Percentiles rank a stretch among this genome's conserved stretches.
Evolutionary conservation across 371 early-diverging fungal species (phyloP).

Genomic region (Amoeboaphelidium occidentale): DNA sequence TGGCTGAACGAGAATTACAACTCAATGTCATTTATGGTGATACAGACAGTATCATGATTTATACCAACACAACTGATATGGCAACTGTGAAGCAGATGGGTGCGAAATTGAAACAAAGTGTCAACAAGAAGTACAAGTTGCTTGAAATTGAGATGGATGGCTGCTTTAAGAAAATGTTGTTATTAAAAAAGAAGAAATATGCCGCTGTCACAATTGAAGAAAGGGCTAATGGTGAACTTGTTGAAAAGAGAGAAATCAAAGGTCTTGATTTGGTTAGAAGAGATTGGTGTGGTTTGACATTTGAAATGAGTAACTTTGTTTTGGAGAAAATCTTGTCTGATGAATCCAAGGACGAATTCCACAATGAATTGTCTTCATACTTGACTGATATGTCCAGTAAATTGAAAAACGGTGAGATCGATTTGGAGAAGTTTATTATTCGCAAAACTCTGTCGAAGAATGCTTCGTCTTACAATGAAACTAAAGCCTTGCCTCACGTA

Average conservation of each 20-base stretch:
- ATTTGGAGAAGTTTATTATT: slow-evolving; percentile 70
- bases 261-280: slow-evolving; percentile 94
- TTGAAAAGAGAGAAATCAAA: slow-evolving; percentile 63
- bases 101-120: slow-evolving; percentile 43
- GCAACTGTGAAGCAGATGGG: slow-evolving; percentile 57
- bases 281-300: slow-evolving; percentile 92
- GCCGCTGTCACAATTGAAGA: slow-evolving; percentile 61
- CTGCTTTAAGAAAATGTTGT: slow-evolving; percentile 67
- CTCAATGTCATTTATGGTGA: slow-evolving; percentile 94
- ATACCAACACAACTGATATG: slow-evolving; percentile 60
- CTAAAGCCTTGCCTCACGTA: slow-evolving; percentile 82
- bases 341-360: slow-evolving; percentile 41
- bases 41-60: slow-evolving; percentile 99
- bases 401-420: slow-evolving; percentile 36
- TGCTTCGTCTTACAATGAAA: slow-evolving; percentile 76
- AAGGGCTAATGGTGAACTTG: slow-evolving; percentile 23
- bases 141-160: slow-evolving; percentile 97
- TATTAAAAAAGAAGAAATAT: slow-evolving; percentile 99
- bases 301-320: slow-evolving; percentile 60
- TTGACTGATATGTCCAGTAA: slow-evolving; percentile 41
- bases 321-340: slow-evolving; percentile 47
- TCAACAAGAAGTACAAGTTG: slow-evolving; percentile 74
- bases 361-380: slow-evolving; percentile 36
- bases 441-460: slow-evolving; percentile 82
- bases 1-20: slow-evolving; percentile 31